Conservation (phyloP, 331 rosid species). For the Quercus tomentella region DNA sequence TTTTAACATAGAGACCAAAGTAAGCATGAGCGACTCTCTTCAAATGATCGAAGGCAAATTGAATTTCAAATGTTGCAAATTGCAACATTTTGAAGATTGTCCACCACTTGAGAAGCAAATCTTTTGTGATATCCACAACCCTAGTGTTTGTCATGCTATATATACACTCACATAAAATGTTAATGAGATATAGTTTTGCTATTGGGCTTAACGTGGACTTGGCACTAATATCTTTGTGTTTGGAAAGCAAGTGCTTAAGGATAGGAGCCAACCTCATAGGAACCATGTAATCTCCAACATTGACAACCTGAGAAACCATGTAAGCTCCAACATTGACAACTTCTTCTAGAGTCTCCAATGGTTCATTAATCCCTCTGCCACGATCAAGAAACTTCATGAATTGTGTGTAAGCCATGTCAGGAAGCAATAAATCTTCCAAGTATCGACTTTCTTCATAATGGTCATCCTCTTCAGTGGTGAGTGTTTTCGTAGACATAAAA, state of each 20-base stretch:
- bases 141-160: no score
- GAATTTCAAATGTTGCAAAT: neutral
- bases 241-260: no score
- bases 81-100: neutral
- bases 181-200: no score
- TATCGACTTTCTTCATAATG: neutral
- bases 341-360: neutral
- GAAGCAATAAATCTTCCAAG: neutral
- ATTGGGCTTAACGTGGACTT: no score
- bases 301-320: neutral
- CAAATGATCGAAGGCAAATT: neutral
- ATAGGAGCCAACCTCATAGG: neutral
- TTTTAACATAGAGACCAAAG: neutral
- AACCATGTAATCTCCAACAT: neutral
- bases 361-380: neutral
- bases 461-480: neutral
- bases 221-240: no score
- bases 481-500: neutral
- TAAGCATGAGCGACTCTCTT: neutral
- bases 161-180: no score
- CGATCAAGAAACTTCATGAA: neutral
- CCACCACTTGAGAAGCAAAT: neutral
- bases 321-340: neutral
- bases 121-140: no score
- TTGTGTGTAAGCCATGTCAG: neutral